A percentile compares a stretch with the other conserved stretches of the same genome.
phyloP scores from a whole-genome alignment of 2,329 filamentous ascomycete species.

The Scedosporium minutisporum region DNA sequence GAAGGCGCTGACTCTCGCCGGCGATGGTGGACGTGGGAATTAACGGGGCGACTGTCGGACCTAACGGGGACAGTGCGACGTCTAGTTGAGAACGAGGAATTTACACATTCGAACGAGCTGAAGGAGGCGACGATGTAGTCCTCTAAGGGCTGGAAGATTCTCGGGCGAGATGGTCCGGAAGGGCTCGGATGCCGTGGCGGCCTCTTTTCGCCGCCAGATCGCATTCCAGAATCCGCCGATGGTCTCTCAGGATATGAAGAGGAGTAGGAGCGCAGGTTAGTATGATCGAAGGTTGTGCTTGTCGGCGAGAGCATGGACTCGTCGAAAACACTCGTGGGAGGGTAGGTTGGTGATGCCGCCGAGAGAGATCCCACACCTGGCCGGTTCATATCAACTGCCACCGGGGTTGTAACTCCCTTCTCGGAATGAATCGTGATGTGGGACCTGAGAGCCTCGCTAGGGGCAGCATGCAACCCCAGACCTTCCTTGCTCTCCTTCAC shows the following conservation, averaged over 20 bases:
- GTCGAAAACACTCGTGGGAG: not conserved
- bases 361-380: not conserved
- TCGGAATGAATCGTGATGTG: not conserved
- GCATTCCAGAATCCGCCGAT: constrained; percentile 10
- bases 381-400: not conserved
- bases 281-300: not conserved
- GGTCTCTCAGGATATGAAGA: constrained; percentile 33
- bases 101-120: constrained; percentile 61
- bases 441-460: not conserved
- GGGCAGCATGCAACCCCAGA: not conserved
- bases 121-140: constrained; percentile 66
- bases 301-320: not conserved
- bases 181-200: not conserved
- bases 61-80: constrained; percentile 9
- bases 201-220: not conserved
- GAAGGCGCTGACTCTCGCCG: constrained; percentile 19
- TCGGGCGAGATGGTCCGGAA: constrained; percentile 31
- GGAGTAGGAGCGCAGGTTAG: constrained; percentile 28
- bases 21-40: constrained; percentile 17
- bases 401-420: not conserved
- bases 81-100: constrained; percentile 58
- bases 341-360: not conserved
- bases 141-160: constrained; percentile 66
- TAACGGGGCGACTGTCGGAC: constrained; percentile 5
- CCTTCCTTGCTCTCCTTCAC: not conserved